Evolutionary conservation across 2,329 filamentous ascomycete genomes (phyloP), one percentile per base, ranked within the genome.

Genomic region (Xylariaceae sp.): DNA sequence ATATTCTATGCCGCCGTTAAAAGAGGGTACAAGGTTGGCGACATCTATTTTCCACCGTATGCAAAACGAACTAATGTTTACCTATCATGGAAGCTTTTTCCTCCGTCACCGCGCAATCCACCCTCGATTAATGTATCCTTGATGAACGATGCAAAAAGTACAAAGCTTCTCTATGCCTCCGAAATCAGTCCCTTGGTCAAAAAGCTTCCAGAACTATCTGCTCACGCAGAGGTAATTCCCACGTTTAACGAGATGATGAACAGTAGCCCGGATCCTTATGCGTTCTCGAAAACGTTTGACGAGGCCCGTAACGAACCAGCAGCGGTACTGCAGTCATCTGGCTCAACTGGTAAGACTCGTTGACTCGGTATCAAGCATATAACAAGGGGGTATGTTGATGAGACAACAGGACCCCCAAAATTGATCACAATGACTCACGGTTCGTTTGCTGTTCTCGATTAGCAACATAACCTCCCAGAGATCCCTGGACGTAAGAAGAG

Each of bases 1-100:
- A 56, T 69, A 2, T 62, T 75, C 10, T 55, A 71, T 18, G 74
- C 72, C 1, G 70, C 65, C 9, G 70, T 75, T 20, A 75, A 75
- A 57, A 70, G 67, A 40, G 74, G 74, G 3, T 74, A 74, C 37
- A 74, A 72, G 44, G 71, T 65, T n/a, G n/a, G n/a, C n/a, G n/a
- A n/a, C n/a, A n/a, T n/a, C n/a, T n/a, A n/a, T n/a, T n/a, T n/a
- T n/a, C n/a, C n/a, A n/a, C n/a, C n/a, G n/a, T n/a, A n/a, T n/a
- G n/a, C n/a, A n/a, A n/a, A n/a, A n/a, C n/a, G n/a, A n/a, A n/a
- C n/a, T n/a, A n/a, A n/a, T n/a, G n/a, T n/a, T n/a, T n/a, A n/a
- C n/a, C n/a, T n/a, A n/a, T n/a, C n/a, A n/a, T 20, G 9, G 16
- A 40, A 67, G 64, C 40, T 64, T 23, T 45, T 69, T 1, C 20